Evolutionary conservation across 1,284 basidiomycete species (phyloP), one percentile per base, ranked within the genome.

Genomic region (Ustilago vetiveriae): DNA sequence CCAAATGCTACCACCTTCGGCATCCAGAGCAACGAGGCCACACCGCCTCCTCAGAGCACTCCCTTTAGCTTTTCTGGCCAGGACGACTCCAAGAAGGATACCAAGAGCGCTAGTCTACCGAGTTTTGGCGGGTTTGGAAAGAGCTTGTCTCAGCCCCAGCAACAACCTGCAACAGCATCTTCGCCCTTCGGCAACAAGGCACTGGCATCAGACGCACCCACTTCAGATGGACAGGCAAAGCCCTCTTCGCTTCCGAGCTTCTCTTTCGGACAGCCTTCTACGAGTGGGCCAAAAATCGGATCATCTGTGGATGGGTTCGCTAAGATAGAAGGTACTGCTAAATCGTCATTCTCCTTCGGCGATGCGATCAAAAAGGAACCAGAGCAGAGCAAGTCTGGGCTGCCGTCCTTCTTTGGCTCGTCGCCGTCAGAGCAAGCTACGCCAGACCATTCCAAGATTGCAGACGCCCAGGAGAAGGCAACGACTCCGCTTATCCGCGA

Each of bases 351-450:
- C 29, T 55, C 63, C 2, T 59, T 66, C 14, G 63, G 48, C 4
- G 22, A 42, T 16, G 13, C 42, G 24, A 19, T 39, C 16, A 48
- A 51, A 19, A 14, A 30, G 11, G 44, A 46, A 4, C 1, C 50
- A 4, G 38, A 10, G 6, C 1, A 37, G 6, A 46, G 41, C 27
- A 58, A 53, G 29, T 23, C 55, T 6, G 41, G 55, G 19, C 38
- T 65, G 37, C 62, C 55, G 2, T 58, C 62, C 6, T 65, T 58
- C 50, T 54, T 65, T 24, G 33, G 48, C 14, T 41, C 55, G 2
- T 58, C 62, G 3, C 23, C 39, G 3, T 29, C 39, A 6, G 47
- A 64, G 30, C 47, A 55, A 16, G 9, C 39, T 10, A 13, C 26
- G 4, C 3, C 10, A 2, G 37, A 41, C 29, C 38, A 49, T 27